A percentile compares a stretch with the other conserved stretches of the same genome.
Conservation (phyloP, 1,139 yeast genomes). For the Debaryomyces robertsiae region DNA sequence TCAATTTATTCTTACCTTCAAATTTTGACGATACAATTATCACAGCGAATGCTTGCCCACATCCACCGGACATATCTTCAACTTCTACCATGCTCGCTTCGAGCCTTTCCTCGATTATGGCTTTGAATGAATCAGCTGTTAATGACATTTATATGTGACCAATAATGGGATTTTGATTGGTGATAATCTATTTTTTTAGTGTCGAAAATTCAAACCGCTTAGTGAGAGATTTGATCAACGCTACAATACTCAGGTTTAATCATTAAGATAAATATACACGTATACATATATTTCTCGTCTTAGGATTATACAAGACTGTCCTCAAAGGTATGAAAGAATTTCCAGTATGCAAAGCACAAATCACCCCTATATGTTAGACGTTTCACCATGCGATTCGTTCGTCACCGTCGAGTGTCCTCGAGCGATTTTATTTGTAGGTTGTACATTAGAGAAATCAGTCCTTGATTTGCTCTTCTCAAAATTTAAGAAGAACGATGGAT, state of each 20-base stretch:
- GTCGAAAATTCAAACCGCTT: not conserved
- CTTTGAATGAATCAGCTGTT: constrained; percentile 49
- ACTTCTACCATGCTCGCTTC: constrained; percentile 60
- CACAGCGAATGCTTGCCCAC: constrained; percentile 87
- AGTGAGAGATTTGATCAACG: too few species aligned
- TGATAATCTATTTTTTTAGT: too few species aligned
- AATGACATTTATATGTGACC: constrained; percentile 30
- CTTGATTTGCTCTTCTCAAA: constrained; percentile 24
- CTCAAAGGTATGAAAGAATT: too few species aligned
- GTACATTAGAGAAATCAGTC: constrained; percentile 18
- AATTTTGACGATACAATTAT: constrained; percentile 75
- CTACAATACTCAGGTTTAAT: not conserved
- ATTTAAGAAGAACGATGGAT: constrained; percentile 30
- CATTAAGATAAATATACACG: not conserved
- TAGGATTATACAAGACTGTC: not conserved
- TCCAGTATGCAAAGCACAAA: too few species aligned
- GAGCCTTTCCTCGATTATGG: constrained; percentile 51
- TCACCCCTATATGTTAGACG: constrained; percentile 10
- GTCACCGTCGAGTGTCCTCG: constrained; percentile 38
- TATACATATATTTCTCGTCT: not conserved
- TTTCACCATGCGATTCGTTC: constrained; percentile 34
- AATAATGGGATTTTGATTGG: too few species aligned
- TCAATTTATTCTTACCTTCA: constrained; percentile 78
- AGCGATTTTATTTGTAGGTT: constrained; percentile 36
- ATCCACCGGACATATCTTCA: constrained; percentile 78